Percentiles rank a stretch among this genome's conserved stretches.
These are phyloP conservation scores for Colletotrichum eleusines DNA, from an alignment of 2,329 filamentous ascomycete species.

Conservation along the genomic window DNA sequence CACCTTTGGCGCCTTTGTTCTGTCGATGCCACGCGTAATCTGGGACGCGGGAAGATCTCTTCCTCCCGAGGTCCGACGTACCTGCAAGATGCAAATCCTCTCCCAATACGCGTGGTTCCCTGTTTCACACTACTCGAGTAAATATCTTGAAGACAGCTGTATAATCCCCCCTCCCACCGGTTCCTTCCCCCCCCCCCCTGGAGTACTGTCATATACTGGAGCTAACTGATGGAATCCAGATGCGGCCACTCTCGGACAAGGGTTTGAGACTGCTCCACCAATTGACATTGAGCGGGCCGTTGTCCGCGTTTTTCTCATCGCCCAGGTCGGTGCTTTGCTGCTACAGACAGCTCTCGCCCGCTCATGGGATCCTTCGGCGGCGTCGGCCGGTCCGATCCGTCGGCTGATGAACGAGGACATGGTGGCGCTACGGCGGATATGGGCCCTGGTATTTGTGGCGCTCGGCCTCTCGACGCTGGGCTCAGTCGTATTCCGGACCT, in stretches of 20 bases:
- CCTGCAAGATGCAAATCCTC: constrained; percentile 12
- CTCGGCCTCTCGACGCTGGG: not conserved
- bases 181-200: too few species aligned
- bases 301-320: constrained; percentile 16
- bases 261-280: not conserved
- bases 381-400: not conserved
- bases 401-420: constrained; percentile 8
- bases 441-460: constrained; percentile 9
- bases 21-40: not conserved
- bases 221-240: not conserved
- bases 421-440: constrained; percentile 11
- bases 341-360: constrained; percentile 3
- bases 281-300: not conserved
- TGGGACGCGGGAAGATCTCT: not conserved
- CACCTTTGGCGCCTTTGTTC: too few species aligned
- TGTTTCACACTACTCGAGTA: constrained; percentile 9
- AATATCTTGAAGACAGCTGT: constrained; percentile 18
- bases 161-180: not conserved
- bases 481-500: not conserved
- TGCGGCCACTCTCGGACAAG: not conserved
- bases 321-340: not conserved
- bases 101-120: constrained; percentile 20
- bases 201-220: too few species aligned
- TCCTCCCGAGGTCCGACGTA: not conserved
- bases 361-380: not conserved